Percentiles rank a stretch among this genome's conserved stretches.
Conservation (phyloP, 2,329 filamentous ascomycete species). For the Ophiostoma sp. region DNA sequence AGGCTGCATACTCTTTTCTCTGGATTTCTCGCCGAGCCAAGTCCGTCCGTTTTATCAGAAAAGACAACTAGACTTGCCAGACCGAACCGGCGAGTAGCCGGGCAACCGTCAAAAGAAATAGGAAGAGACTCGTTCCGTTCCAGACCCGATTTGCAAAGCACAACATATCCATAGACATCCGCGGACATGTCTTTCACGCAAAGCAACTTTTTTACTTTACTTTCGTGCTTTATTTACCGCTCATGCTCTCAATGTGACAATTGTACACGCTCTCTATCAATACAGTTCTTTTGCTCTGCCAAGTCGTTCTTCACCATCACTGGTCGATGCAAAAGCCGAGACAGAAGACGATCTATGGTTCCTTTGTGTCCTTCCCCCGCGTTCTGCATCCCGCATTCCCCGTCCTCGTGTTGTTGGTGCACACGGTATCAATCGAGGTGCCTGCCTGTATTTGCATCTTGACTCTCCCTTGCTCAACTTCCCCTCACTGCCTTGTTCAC, state of each 20-base stretch:
- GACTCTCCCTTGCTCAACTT: background rate
- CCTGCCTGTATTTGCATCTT: background rate
- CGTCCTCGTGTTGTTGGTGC: background rate
- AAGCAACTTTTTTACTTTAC: background rate
- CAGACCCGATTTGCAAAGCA: background rate
- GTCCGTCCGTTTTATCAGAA: constrained; percentile 16
- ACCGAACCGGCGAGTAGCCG: background rate
- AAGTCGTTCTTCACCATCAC: background rate
- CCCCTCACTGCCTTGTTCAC: constrained; percentile 9
- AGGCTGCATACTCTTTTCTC: background rate
- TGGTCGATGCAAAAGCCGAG: constrained; percentile 10
- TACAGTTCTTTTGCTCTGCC: background rate
- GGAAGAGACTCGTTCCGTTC: too few species aligned
- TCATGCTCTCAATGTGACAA: background rate
- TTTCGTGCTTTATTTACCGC: background rate
- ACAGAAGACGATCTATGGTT: background rate
- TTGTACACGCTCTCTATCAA: background rate
- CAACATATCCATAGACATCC: background rate
- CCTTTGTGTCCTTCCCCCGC: background rate
- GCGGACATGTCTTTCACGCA: background rate
- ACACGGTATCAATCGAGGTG: background rate
- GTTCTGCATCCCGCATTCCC: background rate
- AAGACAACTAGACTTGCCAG: background rate
- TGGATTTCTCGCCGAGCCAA: constrained; percentile 12
- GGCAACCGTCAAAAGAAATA: too few species aligned